These are phyloP conservation scores for Citrus unshiu DNA, from an alignment of 345 rosid genomes.

Conservation along the genomic window DNA sequence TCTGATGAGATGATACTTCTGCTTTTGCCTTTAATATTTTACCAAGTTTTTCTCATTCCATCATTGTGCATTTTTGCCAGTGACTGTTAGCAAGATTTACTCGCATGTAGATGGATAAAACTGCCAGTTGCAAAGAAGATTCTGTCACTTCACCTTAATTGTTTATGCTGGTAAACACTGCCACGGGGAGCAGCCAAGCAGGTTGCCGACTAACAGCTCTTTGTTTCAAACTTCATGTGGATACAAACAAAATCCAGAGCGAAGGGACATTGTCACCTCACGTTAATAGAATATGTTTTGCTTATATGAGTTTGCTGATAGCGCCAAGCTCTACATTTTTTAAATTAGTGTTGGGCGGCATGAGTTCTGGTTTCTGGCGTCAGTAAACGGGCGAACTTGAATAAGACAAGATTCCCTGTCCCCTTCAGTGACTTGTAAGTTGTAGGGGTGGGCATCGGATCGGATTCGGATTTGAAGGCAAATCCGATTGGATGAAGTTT, in stretches of 20 bases:
- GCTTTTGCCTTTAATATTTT: neutral
- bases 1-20: neutral
- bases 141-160: neutral
- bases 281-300: neutral
- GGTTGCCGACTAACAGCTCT: neutral
- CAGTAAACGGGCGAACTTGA: neutral
- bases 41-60: neutral
- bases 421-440: neutral
- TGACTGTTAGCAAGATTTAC: neutral
- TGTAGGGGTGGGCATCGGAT: too few relatives aligned
- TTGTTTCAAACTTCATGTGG: neutral
- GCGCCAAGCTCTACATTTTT: neutral
- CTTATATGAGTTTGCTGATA: neutral
- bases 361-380: neutral
- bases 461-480: too few relatives aligned
- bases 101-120: neutral
- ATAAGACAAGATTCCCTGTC: slow-evolving; percentile 2
- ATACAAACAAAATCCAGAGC: neutral
- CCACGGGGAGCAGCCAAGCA: neutral
- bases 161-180: neutral
- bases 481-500: too few relatives aligned
- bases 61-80: neutral
- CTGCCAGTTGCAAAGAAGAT: neutral
- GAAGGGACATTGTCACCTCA: neutral
- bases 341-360: neutral